Conservation (phyloP, 2,329 filamentous ascomycete genomes). For the Lachnellula hyalina region DNA sequence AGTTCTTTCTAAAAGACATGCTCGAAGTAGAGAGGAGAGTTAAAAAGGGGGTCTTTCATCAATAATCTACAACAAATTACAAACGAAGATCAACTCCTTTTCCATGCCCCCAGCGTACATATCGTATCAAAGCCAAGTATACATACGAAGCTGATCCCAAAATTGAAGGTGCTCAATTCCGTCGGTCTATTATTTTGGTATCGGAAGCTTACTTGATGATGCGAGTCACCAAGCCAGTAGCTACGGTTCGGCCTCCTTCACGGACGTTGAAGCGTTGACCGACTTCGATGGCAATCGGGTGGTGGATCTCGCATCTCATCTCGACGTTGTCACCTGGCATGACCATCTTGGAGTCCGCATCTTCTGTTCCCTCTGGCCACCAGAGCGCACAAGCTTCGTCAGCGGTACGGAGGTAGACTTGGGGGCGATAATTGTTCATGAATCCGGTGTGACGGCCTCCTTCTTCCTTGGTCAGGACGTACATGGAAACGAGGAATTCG, state of each 20-base stretch:
- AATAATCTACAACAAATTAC: constrained; percentile 21
- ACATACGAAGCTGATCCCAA: constrained; percentile 14
- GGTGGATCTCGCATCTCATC: constrained; percentile 83
- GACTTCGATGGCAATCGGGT: constrained; percentile 80
- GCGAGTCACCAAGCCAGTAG: constrained; percentile 75
- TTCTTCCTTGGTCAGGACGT: constrained; percentile 96
- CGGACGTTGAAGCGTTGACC: constrained; percentile 98
- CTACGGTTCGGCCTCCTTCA: constrained; percentile 88
- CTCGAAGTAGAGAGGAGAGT: constrained; percentile 24
- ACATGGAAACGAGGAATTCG: constrained; percentile 93
- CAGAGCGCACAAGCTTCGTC: constrained; percentile 72
- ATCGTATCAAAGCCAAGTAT: constrained; percentile 19
- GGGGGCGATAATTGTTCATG: constrained; percentile 91
- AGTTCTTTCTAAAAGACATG: constrained; percentile 16
- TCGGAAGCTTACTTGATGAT: constrained; percentile 45
- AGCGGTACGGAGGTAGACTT: constrained; percentile 92
- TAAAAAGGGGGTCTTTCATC: constrained; percentile 15
- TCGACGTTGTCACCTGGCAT: constrained; percentile 99
- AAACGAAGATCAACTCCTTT: constrained; percentile 23
- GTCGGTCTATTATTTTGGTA: constrained; percentile 1
- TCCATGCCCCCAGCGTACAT: constrained; percentile 13
- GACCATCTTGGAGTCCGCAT: constrained; percentile 70
- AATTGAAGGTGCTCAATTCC: background rate
- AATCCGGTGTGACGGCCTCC: constrained; percentile 97
- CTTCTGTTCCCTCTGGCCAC: constrained; percentile 80